Evolutionary conservation across 257 asterid species (phyloP), one percentile per base, ranked within the genome.

Genomic region (Mitragyna speciosa): DNA sequence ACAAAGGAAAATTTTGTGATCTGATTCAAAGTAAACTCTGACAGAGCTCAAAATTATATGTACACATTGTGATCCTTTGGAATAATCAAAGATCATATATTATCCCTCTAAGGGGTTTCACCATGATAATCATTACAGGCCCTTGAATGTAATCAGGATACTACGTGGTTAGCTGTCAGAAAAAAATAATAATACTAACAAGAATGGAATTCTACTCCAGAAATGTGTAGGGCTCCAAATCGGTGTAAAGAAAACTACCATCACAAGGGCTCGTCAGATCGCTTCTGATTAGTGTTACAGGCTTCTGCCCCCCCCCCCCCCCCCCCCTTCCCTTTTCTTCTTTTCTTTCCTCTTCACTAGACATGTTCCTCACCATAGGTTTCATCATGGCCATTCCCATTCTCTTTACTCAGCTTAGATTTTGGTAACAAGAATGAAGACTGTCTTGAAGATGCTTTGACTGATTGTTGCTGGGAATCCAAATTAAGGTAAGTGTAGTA

Each of bases 401-500:
- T 87, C 85, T 95, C 99, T 86, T 90, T 93, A 87, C 95, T 76
- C 49, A 91, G 91, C 90, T 89, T 93, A 17, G 98, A 92, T 84
- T 91, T 95, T 12, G 91, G 88, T 31, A 92, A 72, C 36, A 98
- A 92, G 87, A 88, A 85, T 17, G 94, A 77, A 41, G 94, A 77
- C 72, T 89, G 94, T 54, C 86, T 81, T 1, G 91, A 76, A 5
- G 88, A 75, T 45, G 73, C 71, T 76, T 85, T 89, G 43, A 89
- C 79, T 9, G 92, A 67, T 77, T 86, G 95, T 79, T 88, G 94
- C 74, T 86, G 86, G 3, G 90, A 81, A 48, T 82, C 88, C 91
- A 95, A 86, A 90, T 94, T 94, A 79, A 94, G 96, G 79, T 90
- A 95, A 31, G 98, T 92, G 92, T 93, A 95, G 68, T 85, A 79